Evolutionary conservation across 1,284 basidiomycete genomes (phyloP).

Genomic region (Erythrobasidium hasegawianum): DNA sequence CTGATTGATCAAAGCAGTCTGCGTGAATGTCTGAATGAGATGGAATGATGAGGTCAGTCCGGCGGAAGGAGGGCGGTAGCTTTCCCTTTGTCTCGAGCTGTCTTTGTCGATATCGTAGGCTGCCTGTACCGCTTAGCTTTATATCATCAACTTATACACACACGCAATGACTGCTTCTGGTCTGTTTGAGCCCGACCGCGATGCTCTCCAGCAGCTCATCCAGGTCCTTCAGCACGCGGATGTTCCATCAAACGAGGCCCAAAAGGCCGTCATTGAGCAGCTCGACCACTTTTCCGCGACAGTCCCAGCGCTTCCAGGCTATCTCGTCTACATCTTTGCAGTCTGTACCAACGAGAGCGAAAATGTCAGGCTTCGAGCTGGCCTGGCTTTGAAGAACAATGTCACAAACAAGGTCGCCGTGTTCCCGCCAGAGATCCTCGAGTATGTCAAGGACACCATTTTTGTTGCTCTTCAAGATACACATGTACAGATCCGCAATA

Average conservation of each 20-base stretch:
- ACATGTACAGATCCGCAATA: constrained; percentile 80
- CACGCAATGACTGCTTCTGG: background rate
- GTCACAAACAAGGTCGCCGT: constrained; percentile 57
- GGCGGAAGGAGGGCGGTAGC: too few species aligned
- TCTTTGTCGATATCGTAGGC: too few species aligned
- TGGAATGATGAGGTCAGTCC: too few species aligned
- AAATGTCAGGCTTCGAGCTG: constrained; percentile 90
- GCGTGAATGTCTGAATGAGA: too few species aligned
- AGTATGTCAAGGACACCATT: constrained; percentile 77
- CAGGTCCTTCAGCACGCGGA: constrained; percentile 21
- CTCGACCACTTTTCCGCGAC: constrained; percentile 63
- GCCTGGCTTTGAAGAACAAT: constrained; percentile 95
- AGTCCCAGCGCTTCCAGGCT: constrained; percentile 89
- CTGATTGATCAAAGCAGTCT: too few species aligned
- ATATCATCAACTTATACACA: too few species aligned
- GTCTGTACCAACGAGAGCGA: constrained; percentile 74
- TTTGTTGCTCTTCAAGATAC: constrained; percentile 68
- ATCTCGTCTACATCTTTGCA: constrained; percentile 89
- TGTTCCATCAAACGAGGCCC: constrained; percentile 22
- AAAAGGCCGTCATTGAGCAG: constrained; percentile 26
- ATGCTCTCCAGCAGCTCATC: constrained; percentile 21
- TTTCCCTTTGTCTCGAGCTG: too few species aligned
- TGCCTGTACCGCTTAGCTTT: too few species aligned
- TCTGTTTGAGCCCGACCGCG: constrained; percentile 7
- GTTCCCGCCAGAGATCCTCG: constrained; percentile 62